phyloP scores from a whole-genome alignment of 1,284 basidiomycete genomes.

The Clitocybe nebularis region DNA sequence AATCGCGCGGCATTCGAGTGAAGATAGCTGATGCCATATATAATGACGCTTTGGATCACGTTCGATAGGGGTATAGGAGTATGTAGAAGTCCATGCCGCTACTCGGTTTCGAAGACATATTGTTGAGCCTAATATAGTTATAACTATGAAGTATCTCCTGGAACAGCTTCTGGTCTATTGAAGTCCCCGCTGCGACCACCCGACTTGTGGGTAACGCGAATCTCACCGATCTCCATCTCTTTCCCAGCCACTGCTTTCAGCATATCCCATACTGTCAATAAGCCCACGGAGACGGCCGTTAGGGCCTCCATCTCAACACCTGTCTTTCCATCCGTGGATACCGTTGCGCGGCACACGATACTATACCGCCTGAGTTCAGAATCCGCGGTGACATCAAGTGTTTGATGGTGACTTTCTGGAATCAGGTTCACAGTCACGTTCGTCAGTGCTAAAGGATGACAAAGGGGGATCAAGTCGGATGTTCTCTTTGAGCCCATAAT shows the following conservation, averaged over 20 bases:
- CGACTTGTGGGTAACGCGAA: constrained; percentile 64
- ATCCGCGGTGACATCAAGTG: too few species aligned
- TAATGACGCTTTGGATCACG: too few species aligned
- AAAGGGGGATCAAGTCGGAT: constrained; percentile 78
- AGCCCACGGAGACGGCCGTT: constrained; percentile 74
- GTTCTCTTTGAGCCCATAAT: constrained; percentile 88
- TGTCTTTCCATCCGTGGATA: constrained; percentile 74
- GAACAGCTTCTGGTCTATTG: constrained; percentile 16
- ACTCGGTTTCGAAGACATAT: too few species aligned
- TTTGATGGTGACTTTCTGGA: constrained; percentile 30
- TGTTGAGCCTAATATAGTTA: too few species aligned
- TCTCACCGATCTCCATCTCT: constrained; percentile 74
- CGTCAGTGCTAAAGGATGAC: constrained; percentile 74
- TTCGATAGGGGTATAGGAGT: too few species aligned
- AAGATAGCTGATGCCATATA: too few species aligned
- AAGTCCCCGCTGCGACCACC: constrained; percentile 78
- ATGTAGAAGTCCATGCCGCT: too few species aligned
- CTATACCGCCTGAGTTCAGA: constrained; percentile 33
- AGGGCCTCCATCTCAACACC: constrained; percentile 96
- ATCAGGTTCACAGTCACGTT: constrained; percentile 63
- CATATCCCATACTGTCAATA: constrained; percentile 91
- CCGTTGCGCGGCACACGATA: constrained; percentile 63
- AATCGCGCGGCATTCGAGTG: too few species aligned
- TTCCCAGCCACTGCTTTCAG: constrained; percentile 83
- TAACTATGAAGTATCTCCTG: too few species aligned